Evolutionary conservation across 768 basidiomycete species (phyloP), one percentile per base, ranked within the genome.

Genomic region (Tylopilus plumbeoviolaceoides): DNA sequence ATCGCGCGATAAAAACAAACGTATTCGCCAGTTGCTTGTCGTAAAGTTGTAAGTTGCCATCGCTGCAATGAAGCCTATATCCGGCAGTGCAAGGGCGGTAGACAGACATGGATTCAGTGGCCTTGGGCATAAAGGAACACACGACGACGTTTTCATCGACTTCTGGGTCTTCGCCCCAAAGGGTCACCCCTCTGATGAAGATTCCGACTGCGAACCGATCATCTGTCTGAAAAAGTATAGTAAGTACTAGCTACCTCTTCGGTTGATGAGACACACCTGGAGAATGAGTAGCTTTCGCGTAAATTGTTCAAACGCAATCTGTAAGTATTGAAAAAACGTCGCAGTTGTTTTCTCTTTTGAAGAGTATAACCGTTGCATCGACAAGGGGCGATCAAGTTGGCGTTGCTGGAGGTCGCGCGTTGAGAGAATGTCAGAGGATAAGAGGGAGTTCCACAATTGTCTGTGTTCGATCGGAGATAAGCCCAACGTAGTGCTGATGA

Each of bases 301-400:
- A 57, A 79, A 87, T 33, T 83, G 77, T 47, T 81, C 76, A 10
- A 75, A 73, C 14, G 81, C 80, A 58, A 78, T 76, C 14, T 70
- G 73, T 6, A 87, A 68, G 61, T 83, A 85, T 44, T 81, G 78
- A 58, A 85, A 87, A 58, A 85, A 87, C 0, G 81, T 77, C 1
- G 71, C 62, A 3, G 81, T 66, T 0, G 84, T 78, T 48, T 80
- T 77, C 20, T 66, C 62, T 14, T 65, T 72, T 0, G 85, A 85
- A 0, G 80, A 79, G 61, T 85, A 87, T 6, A 86, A 65, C 8
- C 80, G 75, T 51, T 86, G 84, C 40, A 86, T 69, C 0, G 77
- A 72, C 50, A 84, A 75, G 9, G 82, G 81, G 2, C 73, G 75
- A 36, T 75, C 67, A 10, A 87, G 70, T 6, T 76, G 69, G 20